phyloP scores from a whole-genome alignment of 768 basidiomycete genomes.

The Leccinum rimulosum region DNA sequence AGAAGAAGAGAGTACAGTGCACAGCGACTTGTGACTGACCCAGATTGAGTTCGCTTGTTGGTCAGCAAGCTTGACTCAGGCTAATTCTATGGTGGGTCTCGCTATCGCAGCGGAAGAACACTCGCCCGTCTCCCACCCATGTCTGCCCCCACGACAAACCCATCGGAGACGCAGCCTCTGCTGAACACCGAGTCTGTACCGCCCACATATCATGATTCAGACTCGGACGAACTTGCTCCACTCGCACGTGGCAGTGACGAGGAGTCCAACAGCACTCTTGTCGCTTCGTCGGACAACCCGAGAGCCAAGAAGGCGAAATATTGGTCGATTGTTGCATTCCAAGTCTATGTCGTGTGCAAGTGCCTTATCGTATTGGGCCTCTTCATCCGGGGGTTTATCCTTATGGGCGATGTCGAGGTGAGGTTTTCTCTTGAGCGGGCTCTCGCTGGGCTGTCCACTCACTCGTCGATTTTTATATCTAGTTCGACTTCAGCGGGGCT shows the following conservation, averaged over 20 bases:
- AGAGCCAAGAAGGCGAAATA: slow-evolving; percentile 8
- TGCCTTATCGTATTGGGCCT: slow-evolving; percentile 42
- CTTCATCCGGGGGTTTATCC: slow-evolving; percentile 70
- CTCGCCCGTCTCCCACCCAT: slow-evolving; percentile 17
- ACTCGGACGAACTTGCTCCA: neutral
- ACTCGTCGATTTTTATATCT: slow-evolving; percentile 33
- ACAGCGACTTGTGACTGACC: too few species aligned
- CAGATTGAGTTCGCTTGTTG: too few species aligned
- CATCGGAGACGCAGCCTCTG: slow-evolving; percentile 23
- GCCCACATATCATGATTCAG: slow-evolving; percentile 13
- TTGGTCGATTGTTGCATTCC: slow-evolving; percentile 21
- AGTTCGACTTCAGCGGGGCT: slow-evolving; percentile 82
- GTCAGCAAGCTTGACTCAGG: too few species aligned
- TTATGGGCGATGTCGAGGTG: slow-evolving; percentile 66
- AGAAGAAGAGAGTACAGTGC: too few species aligned
- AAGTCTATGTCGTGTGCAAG: slow-evolving; percentile 34
- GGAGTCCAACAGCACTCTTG: slow-evolving; percentile 9
- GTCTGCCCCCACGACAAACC: slow-evolving; percentile 15
- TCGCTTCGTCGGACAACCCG: neutral
- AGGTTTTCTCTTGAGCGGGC: slow-evolving; percentile 21
- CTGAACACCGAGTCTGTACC: slow-evolving; percentile 14
- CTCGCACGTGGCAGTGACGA: slow-evolving; percentile 15
- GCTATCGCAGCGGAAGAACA: neutral
- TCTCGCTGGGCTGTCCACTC: slow-evolving; percentile 42
- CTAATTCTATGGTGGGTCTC: neutral